Evolutionary conservation across 139 green algal species (phyloP), one percentile per base, ranked within the genome.

Genomic region (Picochlorum sp.): DNA sequence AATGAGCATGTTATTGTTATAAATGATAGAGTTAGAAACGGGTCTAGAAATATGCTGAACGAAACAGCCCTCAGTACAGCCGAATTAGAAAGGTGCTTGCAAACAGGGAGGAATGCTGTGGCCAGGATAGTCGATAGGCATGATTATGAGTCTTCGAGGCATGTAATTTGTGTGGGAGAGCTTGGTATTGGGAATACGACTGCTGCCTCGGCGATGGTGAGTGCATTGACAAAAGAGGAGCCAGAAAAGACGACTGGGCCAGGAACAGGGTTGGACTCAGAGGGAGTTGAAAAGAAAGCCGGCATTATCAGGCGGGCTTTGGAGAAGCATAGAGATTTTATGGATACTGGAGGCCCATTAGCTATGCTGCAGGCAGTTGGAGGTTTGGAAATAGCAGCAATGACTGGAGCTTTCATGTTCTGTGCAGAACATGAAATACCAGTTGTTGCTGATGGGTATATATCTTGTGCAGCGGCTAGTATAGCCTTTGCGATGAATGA

Each of bases 161-260:
- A 9, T 9, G 35, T 41, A 9, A n/a, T 41, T 41, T 12, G 9
- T 41, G 9, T 41, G 35, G 35, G 12, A 41, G 10, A 80, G 67
- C 37, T 81, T 5, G 74, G 74, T 37, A 81, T 81, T 26, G 74
- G 72, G 52, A 82, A 82, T 65, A 82, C 74, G 2, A 80, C 74
- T 0, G 33, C 63, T 2, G 72, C 72, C 1, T 64, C 73, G 2
- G 72, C 72, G 13, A 56, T 80, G 25, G 28, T 73, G 13, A 53
- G 58, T 3, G 72, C 72, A 9, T 29, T 82, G 5, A 79, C 57
- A 0, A 56, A 66, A 5, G 41, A 55, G 9, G 28, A 43, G 0
- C 50, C 74, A 0, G 56, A 68, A 28, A 57, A 60, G 1, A 61
- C 73, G 16, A 71, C 51, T 44, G 74, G 72, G 2, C 47, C 61